A percentile compares a stretch with the other conserved stretches of the same genome.
phyloP scores from a whole-genome alignment of 495 filamentous ascomycete species.

The Tuber calosporum region DNA sequence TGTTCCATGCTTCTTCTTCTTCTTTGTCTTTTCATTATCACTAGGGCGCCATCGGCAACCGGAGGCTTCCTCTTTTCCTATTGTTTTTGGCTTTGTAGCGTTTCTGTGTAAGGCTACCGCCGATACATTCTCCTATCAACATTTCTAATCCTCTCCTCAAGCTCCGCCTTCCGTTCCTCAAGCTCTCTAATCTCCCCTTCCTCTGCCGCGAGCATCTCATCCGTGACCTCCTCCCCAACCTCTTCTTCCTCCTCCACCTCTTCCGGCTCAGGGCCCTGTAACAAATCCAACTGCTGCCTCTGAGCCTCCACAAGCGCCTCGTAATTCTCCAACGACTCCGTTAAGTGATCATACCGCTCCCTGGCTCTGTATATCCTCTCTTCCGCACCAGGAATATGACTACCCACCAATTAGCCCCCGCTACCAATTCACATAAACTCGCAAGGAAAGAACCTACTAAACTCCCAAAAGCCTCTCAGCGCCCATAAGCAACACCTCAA shows the following conservation, averaged over 20 bases:
- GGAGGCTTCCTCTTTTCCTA: not conserved
- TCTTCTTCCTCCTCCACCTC: constrained; percentile 42
- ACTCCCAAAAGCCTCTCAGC: constrained; percentile 86
- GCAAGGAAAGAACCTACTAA: constrained; percentile 53
- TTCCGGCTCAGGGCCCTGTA: constrained; percentile 51
- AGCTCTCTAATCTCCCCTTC: constrained; percentile 71
- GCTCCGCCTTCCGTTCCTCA: constrained; percentile 63
- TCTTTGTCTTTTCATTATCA: not conserved
- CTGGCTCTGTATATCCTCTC: constrained; percentile 69
- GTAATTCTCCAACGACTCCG: constrained; percentile 67
- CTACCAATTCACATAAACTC: not conserved
- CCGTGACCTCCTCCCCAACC: constrained; percentile 52
- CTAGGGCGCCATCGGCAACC: not conserved
- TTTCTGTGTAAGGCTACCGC: not conserved
- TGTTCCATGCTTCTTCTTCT: not conserved
- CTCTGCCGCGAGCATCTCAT: constrained; percentile 67
- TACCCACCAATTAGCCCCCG: constrained; percentile 32
- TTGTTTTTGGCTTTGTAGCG: not conserved
- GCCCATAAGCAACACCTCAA: constrained; percentile 75
- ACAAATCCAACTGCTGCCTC: constrained; percentile 60
- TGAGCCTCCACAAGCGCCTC: constrained; percentile 75
- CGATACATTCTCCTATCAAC: constrained; percentile 67
- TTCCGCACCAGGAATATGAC: constrained; percentile 70
- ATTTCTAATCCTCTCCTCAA: constrained; percentile 70
- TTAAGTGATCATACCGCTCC: constrained; percentile 61